Percentiles rank a stretch among this genome's conserved stretches.
Conservation (phyloP, 129 eudicot genomes). For the Escallonia rubra region DNA sequence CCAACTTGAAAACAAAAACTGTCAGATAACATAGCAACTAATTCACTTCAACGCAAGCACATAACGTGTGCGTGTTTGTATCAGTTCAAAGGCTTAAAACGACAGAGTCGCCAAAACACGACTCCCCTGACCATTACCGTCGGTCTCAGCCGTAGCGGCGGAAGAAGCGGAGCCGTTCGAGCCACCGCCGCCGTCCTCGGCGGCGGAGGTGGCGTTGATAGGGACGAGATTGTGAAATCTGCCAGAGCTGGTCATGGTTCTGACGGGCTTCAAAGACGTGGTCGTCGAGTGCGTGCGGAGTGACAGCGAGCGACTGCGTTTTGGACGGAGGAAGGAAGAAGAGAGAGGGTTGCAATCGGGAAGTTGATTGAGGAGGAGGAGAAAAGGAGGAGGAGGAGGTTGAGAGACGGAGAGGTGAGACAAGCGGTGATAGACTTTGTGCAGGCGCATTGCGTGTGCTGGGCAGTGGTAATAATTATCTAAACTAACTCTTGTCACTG, state of each 20-base stretch:
- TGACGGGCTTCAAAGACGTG: background rate
- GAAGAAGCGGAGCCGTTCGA: conserved; percentile 25
- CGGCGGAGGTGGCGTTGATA: conserved; percentile 37
- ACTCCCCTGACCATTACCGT: no score
- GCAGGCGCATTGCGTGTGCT: conserved; percentile 50
- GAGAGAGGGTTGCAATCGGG: conserved; percentile 17
- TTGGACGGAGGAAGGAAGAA: conserved; percentile 18
- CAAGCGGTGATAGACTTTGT: conserved; percentile 74
- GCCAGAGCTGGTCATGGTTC: conserved; percentile 33
- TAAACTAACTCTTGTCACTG: no score
- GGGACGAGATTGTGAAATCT: conserved; percentile 47
- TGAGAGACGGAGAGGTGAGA: conserved; percentile 44
- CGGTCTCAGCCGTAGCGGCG: conserved; percentile 13
- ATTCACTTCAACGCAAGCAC: no score
- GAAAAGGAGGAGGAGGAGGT: conserved; percentile 17
- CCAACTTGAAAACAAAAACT: no score
- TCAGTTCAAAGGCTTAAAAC: no score
- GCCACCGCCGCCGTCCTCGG: conserved; percentile 36
- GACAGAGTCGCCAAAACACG: no score
- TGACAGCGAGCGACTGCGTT: conserved; percentile 28
- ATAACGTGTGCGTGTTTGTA: no score
- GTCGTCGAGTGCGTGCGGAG: background rate
- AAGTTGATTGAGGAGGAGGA: conserved; percentile 20
- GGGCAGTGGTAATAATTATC: background rate
- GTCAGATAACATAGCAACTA: no score